These are phyloP conservation scores for Aspergillus hiratsukae DNA, from an alignment of 2,329 filamentous ascomycete genomes.

Conservation along the genomic window DNA sequence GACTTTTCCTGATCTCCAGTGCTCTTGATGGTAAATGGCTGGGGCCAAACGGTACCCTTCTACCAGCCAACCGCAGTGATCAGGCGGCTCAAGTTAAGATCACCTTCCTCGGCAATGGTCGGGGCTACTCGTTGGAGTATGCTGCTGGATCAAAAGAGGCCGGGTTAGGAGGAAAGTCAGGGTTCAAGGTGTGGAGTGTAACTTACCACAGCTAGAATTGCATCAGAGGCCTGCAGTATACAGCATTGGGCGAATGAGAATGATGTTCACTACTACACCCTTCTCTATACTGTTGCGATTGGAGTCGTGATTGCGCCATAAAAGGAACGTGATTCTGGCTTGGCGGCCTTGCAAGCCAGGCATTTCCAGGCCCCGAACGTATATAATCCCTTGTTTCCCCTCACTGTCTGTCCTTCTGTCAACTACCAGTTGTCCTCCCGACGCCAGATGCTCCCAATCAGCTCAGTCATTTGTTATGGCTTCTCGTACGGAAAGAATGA, in stretches of 20 bases:
- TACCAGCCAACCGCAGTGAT: conserved; percentile 10
- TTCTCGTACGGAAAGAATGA: background rate
- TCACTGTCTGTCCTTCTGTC: background rate
- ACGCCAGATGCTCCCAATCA: background rate
- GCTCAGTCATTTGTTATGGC: background rate
- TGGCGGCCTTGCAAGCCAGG: background rate
- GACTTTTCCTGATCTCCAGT: conserved; percentile 39
- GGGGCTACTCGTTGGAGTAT: conserved; percentile 31
- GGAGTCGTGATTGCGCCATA: background rate
- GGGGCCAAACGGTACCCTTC: conserved; percentile 19
- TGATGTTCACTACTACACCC: no score
- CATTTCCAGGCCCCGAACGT: background rate
- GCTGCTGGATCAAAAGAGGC: conserved; percentile 13
- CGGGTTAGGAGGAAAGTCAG: conserved; percentile 5
- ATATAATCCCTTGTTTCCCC: background rate
- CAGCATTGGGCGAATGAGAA: no score
- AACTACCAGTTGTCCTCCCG: background rate
- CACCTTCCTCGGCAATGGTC: conserved; percentile 32
- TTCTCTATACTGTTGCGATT: background rate
- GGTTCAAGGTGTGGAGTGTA: conserved; percentile 32
- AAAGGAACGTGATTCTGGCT: background rate
- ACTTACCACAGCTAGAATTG: conserved; percentile 23
- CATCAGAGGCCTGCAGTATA: background rate
- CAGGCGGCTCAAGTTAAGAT: conserved; percentile 29
- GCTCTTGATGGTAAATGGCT: conserved; percentile 40